Evolutionary conservation across 192 early-diverging fungal genomes (phyloP).

Genomic region (Dissophora ornata): DNA sequence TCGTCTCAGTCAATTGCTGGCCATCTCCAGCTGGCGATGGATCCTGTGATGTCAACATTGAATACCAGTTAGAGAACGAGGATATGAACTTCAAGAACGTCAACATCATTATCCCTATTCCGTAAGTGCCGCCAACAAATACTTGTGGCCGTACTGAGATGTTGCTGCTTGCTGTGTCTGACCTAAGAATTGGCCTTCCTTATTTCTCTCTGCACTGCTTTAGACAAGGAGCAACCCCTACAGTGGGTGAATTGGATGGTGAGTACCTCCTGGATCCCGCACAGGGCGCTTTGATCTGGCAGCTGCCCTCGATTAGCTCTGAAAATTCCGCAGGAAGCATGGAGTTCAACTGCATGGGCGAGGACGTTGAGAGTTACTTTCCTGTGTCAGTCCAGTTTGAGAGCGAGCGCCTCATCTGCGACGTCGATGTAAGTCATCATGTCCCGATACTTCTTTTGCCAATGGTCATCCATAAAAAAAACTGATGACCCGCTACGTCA

Average conservation of each 20-base stretch:
- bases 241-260: conserved; percentile 85
- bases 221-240: conserved; percentile 75
- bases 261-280: conserved; percentile 80
- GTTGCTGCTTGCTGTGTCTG: no score
- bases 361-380: conserved; percentile 88
- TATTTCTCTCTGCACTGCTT: not conserved
- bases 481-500: not conserved
- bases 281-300: conserved; percentile 84
- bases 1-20: conserved; percentile 98
- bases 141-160: no score
- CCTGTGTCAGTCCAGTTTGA: conserved; percentile 86
- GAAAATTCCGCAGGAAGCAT: conserved; percentile 81
- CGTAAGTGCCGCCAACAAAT: conserved; percentile 60
- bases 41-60: conserved; percentile 93
- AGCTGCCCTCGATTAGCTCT: conserved; percentile 82
- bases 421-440: conserved; percentile 67
- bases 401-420: conserved; percentile 76
- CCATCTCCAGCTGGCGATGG: conserved; percentile 91
- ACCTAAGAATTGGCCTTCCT: no score
- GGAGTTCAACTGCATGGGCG: conserved; percentile 84
- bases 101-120: conserved; percentile 88
- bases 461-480: not conserved
- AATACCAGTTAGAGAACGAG: conserved; percentile 89
- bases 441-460: not conserved
- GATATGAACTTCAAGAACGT: conserved; percentile 88